Base-by-base conservation (phyloP, 2,329 filamentous ascomycete genomes). In the Fusarium sp. region DNA sequence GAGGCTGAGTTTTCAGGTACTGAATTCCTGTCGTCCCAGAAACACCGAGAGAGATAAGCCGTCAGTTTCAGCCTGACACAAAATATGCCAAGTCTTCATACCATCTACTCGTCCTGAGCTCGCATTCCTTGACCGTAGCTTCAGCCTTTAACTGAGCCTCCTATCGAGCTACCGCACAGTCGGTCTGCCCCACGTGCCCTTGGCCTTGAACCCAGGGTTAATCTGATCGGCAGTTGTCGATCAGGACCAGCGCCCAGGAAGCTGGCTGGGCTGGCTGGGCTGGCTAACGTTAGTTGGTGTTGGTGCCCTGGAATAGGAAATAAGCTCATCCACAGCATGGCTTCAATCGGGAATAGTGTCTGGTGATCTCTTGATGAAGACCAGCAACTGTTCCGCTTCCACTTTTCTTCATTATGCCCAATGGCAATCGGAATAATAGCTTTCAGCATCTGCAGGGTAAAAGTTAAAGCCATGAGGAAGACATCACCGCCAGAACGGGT, bases 171-270 rank as follows among this genome's bases (percentile, higher is more conserved):
- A 19, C 17, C 15, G 13, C 7, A 20, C 15, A 15, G 6, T 27
- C 55, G 39, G 23, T 40, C 15, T 25, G 52, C 43, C 33, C 55
- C 55, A 62, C 44, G 61, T 44, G 20, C 23, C 32, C 32, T 8
- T 52, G 30, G 6, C 49, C 32, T 11, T 30, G 23, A 46, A n/a
- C 25, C 20, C 4, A 2, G 9, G 3, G 15, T 10, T 47, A 35
- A 22, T 30, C n/a, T 45, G 41, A 64, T 47, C 52, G 41, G 46
- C 35, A 65, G 17, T 48, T 51, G 13, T 40, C 23, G 32, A 33
- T 48, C 47, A 41, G 22, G 11, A 14, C 22, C 27, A 13, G 23
- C 27, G 37, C 19, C 27, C 9, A 15, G 43, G 27, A 35, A 44
- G 50, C 40, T 30, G 59, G 63, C 23, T 20, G 20, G 59, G 63